Percentiles rank a stretch among this genome's conserved stretches.
Evolutionary conservation across 805 yeast species (phyloP).

Genomic region (Myxozyma sirexii): DNA sequence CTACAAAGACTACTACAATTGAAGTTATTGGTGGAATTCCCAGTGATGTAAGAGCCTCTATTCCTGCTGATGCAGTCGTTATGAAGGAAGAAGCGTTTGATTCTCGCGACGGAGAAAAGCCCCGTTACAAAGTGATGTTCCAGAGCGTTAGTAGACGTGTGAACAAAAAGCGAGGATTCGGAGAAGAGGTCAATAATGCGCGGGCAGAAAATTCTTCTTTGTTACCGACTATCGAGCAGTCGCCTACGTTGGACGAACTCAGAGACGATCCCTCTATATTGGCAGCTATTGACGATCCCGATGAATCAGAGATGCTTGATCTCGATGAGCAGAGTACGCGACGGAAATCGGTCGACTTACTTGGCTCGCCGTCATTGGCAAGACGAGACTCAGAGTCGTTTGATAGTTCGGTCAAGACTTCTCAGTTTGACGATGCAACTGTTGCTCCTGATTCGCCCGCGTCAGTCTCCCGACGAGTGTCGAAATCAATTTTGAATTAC

Average conservation of each 20-base stretch:
- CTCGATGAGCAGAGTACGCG: not conserved
- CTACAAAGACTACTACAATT: slow-evolving; percentile 30
- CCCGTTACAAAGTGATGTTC: slow-evolving; percentile 28
- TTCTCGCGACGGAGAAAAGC: slow-evolving; percentile 20
- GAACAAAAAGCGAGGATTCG: slow-evolving; percentile 25
- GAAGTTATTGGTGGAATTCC: slow-evolving; percentile 21
- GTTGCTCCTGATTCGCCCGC: slow-evolving; percentile 23
- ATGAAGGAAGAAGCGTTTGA: slow-evolving; percentile 22
- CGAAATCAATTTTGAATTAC: slow-evolving; percentile 18
- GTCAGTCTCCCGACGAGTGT: slow-evolving; percentile 22
- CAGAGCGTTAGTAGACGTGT: slow-evolving; percentile 24
- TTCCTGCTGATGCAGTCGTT: slow-evolving; percentile 30
- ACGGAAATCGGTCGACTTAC: not conserved
- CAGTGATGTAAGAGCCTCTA: slow-evolving; percentile 5
- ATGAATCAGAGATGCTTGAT: slow-evolving; percentile 1
- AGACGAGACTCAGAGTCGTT: not conserved
- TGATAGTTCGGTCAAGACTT: slow-evolving; percentile 4
- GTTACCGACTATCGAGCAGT: slow-evolving; percentile 1
- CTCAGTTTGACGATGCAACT: slow-evolving; percentile 22
- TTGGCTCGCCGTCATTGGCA: not conserved
- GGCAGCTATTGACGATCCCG: slow-evolving; percentile 7
- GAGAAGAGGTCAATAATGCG: slow-evolving; percentile 15
- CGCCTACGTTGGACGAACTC: not conserved
- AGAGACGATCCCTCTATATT: not conserved
- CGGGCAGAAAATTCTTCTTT: not conserved